Percentiles rank a stretch among this genome's conserved stretches.
phyloP scores from a whole-genome alignment of 805 yeast genomes.

The Myxozyma monticola region DNA sequence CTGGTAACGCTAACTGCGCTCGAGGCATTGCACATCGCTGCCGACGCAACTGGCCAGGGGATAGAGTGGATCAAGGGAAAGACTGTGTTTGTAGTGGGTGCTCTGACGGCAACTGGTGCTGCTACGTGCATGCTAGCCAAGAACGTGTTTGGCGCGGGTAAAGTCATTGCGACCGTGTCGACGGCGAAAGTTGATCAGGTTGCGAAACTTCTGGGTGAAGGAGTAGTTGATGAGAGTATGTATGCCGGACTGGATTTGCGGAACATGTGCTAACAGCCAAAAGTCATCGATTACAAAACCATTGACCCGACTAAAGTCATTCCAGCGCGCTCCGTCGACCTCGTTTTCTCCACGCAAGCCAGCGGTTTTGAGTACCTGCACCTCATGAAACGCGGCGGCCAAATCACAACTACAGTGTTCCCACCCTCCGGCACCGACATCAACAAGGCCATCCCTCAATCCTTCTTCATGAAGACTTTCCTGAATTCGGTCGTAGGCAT shows the following conservation, averaged over 20 bases:
- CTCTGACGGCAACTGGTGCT: slow-evolving; percentile 22
- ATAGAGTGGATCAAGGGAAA: slow-evolving; percentile 10
- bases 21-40: neutral
- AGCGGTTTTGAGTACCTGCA: slow-evolving; percentile 13
- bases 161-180: slow-evolving; percentile 31
- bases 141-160: slow-evolving; percentile 26
- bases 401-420: slow-evolving; percentile 20
- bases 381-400: slow-evolving; percentile 27
- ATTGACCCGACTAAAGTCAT: slow-evolving; percentile 23
- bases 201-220: slow-evolving; percentile 25
- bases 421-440: too few relatives aligned
- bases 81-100: slow-evolving; percentile 29
- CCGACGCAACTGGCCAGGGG: neutral
- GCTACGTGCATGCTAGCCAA: slow-evolving; percentile 28
- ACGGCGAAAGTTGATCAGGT: slow-evolving; percentile 24
- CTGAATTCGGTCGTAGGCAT: neutral
- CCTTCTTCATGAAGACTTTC: neutral
- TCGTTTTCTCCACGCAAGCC: slow-evolving; percentile 30
- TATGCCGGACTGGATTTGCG: too few relatives aligned
- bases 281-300: slow-evolving; percentile 31
- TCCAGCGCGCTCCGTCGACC: slow-evolving; percentile 24
- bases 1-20: slow-evolving; percentile 25
- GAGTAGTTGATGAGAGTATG: slow-evolving; percentile 22
- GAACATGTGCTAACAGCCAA: too few relatives aligned
- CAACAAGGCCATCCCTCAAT: slow-evolving; percentile 17